Percentiles rank a stretch among this genome's conserved stretches.
phyloP scores from a whole-genome alignment of 495 filamentous ascomycete species.

The Paragyromitra xinjiangensis region DNA sequence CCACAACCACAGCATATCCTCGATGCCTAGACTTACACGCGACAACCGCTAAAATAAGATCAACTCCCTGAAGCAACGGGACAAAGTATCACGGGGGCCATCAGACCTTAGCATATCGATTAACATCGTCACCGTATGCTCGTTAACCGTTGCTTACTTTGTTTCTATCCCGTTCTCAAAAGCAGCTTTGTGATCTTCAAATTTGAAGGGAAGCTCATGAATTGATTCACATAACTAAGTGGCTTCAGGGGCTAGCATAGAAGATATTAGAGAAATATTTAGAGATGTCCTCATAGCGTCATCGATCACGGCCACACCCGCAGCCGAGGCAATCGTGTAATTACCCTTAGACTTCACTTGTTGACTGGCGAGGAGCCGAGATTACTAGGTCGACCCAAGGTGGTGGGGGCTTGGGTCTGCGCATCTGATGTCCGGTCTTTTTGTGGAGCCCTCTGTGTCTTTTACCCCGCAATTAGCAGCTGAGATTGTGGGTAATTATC shows the following conservation, averaged over 20 bases:
- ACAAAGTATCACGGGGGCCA: neutral
- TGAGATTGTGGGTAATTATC: conserved; percentile 15
- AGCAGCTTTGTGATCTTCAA: too few species aligned
- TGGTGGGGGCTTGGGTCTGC: neutral
- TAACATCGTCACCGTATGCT: neutral
- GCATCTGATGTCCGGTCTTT: neutral
- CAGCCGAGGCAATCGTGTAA: neutral
- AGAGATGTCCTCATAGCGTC: neutral
- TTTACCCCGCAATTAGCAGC: conserved; percentile 38
- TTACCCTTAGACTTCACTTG: neutral
- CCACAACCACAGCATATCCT: neutral
- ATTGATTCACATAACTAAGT: neutral
- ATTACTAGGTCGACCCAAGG: conserved; percentile 1
- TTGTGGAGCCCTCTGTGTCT: too few species aligned
- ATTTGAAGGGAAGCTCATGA: neutral
- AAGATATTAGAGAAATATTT: neutral
- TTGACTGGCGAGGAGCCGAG: neutral
- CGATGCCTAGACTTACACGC: neutral
- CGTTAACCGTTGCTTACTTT: too few species aligned
- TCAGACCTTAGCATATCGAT: neutral
- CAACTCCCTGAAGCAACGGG: neutral
- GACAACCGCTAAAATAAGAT: neutral
- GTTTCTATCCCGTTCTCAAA: too few species aligned
- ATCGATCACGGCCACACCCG: conserved; percentile 3
- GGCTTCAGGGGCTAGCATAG: neutral